These are phyloP conservation scores for Biscogniauxia mediterranea DNA, from an alignment of 2,329 filamentous ascomycete genomes.

Conservation along the genomic window DNA sequence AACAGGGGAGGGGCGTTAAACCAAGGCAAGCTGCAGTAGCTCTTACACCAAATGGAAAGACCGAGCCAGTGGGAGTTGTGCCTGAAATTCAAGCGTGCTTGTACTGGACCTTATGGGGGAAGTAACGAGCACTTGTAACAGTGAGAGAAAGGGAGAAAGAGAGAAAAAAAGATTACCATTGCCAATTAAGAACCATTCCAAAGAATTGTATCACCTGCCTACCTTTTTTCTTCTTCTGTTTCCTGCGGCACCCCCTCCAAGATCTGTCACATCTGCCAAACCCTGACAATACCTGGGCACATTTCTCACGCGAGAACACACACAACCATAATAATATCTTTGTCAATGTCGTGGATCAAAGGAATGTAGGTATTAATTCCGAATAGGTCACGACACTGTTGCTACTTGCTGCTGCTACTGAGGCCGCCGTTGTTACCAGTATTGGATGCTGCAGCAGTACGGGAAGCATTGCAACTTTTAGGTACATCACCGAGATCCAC, in stretches of 20 bases:
- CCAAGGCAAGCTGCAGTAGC: constrained; percentile 17
- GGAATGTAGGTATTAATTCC: background rate
- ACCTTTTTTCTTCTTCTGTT: background rate
- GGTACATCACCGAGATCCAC: background rate
- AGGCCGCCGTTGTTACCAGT: too few species aligned
- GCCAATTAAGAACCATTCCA: background rate
- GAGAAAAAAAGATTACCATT: background rate
- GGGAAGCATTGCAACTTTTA: too few species aligned
- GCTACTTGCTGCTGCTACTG: too few species aligned
- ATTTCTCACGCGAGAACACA: background rate
- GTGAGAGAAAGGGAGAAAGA: background rate
- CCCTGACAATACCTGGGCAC: background rate
- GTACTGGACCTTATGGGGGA: constrained; percentile 11
- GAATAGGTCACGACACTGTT: too few species aligned
- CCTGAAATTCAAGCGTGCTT: constrained; percentile 10
- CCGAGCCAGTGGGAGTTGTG: constrained; percentile 11
- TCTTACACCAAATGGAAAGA: constrained; percentile 6
- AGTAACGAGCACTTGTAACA: constrained; percentile 5
- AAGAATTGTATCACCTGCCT: background rate
- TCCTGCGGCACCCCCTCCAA: background rate
- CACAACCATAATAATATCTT: background rate
- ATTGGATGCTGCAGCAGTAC: too few species aligned
- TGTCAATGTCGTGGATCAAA: background rate
- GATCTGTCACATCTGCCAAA: background rate
- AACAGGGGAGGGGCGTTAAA: constrained; percentile 4